Evolutionary conservation across 305 asterid genomes (phyloP), one percentile per base, ranked within the genome.

Genomic region (Rubia occidens): DNA sequence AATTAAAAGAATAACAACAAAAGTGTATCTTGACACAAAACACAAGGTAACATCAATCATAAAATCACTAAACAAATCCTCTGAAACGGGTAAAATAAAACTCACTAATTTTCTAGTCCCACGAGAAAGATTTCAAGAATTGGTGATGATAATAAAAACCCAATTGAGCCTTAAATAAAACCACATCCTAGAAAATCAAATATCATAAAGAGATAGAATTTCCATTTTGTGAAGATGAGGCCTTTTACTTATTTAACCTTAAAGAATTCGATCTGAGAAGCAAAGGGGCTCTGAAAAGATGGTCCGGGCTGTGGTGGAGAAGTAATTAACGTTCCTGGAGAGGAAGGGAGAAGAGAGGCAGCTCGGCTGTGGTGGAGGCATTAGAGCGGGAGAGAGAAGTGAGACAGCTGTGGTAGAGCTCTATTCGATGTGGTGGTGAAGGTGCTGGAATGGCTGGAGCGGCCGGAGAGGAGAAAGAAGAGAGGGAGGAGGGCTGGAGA

Each of bases 231-330:
- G 47, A 11, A 21, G 49, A 20, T 15, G 68, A 53, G 21, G n/a
- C 66, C 73, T 64, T 67, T 26, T 11, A 47, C 17, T 43, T 6
- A 42, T 47, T 43, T 32, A 18, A 29, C 43, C 17, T 24, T 6
- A 13, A 44, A 14, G 37, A 54, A 51, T 24, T 15, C 26, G 37
- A 37, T 49, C 53, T 61, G 5, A 15, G 42, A 53, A 63, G 60
- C 65, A 63, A 54, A 69, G 44, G 61, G 70, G 70, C 18, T 63
- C 60, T 15, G 60, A 14, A 49, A 20, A 66, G 65, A 60, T 74
- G 42, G 20, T 17, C 45, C 74, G n/a, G n/a, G n/a, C n/a, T n/a
- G n/a, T n/a, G n/a, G n/a, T n/a, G n/a, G n/a, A n/a, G n/a, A n/a
- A n/a, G n/a, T n/a, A n/a, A n/a, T n/a, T n/a, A n/a, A n/a, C n/a